phyloP scores from a whole-genome alignment of 345 rosid genomes.

The Erysimum cheiranthoides region DNA sequence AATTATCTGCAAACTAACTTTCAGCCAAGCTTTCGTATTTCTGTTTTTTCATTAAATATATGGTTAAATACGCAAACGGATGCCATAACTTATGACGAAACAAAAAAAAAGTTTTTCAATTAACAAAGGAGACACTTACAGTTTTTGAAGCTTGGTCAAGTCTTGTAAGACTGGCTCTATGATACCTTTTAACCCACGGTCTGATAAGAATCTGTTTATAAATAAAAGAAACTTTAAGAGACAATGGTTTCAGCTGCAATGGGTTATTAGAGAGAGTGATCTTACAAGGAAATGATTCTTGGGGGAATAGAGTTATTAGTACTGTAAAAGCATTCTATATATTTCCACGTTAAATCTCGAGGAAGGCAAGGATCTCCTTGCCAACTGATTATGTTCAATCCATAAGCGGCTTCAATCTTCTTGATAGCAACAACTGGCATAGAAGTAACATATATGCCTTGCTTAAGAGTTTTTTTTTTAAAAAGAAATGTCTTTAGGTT shows the following conservation, averaged over 20 bases:
- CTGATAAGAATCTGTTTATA: constrained; percentile 39
- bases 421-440: constrained; percentile 44
- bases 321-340: constrained; percentile 45
- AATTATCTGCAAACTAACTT: too few relatives aligned
- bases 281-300: constrained; percentile 59
- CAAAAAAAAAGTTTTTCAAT: too few relatives aligned
- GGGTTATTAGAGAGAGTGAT: neutral
- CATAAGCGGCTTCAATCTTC: constrained; percentile 43
- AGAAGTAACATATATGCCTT: neutral
- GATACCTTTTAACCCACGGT: constrained; percentile 34
- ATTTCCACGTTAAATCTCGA: neutral
- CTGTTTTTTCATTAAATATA: too few relatives aligned
- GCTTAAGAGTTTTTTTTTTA: too few relatives aligned
- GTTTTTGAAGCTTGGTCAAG: constrained; percentile 33
- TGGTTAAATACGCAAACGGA: too few relatives aligned
- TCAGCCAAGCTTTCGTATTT: too few relatives aligned
- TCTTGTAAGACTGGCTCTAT: constrained; percentile 35
- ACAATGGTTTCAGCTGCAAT: neutral
- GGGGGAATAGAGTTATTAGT: constrained; percentile 24
- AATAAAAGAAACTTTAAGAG: neutral
- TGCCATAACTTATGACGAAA: neutral
- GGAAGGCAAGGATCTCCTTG: constrained; percentile 60
- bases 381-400: constrained; percentile 42
- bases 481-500: neutral
- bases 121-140: constrained; percentile 18